Base-by-base conservation (phyloP, 176 grass and related monocot genomes). In the Triticum turgidum region DNA sequence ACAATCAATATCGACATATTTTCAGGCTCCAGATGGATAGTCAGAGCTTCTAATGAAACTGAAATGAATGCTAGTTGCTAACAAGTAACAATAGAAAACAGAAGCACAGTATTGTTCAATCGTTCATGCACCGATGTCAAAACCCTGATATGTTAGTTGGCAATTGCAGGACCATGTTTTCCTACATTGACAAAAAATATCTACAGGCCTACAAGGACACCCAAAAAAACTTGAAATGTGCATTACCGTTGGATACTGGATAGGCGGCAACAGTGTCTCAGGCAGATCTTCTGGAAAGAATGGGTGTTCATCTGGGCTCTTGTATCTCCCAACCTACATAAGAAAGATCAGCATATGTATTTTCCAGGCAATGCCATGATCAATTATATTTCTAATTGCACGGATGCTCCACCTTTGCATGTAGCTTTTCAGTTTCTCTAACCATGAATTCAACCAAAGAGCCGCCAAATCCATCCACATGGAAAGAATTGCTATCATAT, bases 301-400 rank as follows among this genome's bases (percentile, higher is more conserved):
- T 45, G 94, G 89, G 67, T 99, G 92, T 83, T 99, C 97, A 91
- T 99, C 97, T 68, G 97, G 97, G 80, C 97, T 96, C 73, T 94
- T 90, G 75, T 99, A 99, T 88, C 97, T 94, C 58, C 97, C 94
- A 90, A 93, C 94, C 97, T 97, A 89, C 84, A 80, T 80, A 30
- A 11, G 45, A 82, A 90, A 79, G 6, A 68, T 45, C 56, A 84
- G 71, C 52, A 89, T 70, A 65, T 81, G 39, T 13, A 65, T 70
- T 38, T 54, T 77, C 45, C 64, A 70, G 24, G 65, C 22, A 77
- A 77, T 30, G 39, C 32, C 27, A 34, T 38, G 21, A 54, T 73
- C 52, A 42, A 58, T 42, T 42, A 38, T 15, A 51, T 66, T 59
- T 52, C 5, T 44, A 76, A 61, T 29, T 37, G n/a, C 9, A 81